phyloP scores from a whole-genome alignment of 139 green algal genomes.

The Coelastrella sp. region DNA sequence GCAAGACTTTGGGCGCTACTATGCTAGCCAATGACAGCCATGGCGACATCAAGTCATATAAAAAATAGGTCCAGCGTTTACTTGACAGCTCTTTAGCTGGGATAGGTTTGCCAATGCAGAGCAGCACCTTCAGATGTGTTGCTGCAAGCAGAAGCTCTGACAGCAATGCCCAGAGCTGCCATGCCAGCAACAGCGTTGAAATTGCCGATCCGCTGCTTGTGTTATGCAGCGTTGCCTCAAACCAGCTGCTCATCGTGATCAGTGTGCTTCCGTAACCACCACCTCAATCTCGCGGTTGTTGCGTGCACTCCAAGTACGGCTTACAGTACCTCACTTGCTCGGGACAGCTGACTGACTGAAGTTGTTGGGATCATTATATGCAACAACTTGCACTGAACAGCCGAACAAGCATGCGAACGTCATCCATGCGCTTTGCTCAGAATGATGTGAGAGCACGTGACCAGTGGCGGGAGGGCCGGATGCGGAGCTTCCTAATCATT shows the following conservation, averaged over 20 bases:
- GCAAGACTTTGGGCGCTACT: neutral
- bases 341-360: too few relatives aligned
- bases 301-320: too few relatives aligned
- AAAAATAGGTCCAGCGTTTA: constrained; percentile 46
- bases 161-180: neutral
- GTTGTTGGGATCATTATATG: too few relatives aligned
- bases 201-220: neutral
- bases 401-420: too few relatives aligned
- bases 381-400: too few relatives aligned
- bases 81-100: constrained; percentile 3
- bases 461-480: too few relatives aligned
- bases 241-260: neutral
- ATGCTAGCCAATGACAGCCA: constrained; percentile 4
- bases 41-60: neutral
- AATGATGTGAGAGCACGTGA: neutral
- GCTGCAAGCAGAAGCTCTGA: constrained; percentile 4
- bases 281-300: too few relatives aligned
- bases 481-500: too few relatives aligned
- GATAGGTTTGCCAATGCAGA: constrained; percentile 35
- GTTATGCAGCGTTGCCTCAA: neutral
- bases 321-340: too few relatives aligned
- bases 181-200: neutral
- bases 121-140: constrained; percentile 40
- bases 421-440: too few relatives aligned
- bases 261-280: neutral